Evolutionary conservation across 139 green algal genomes (phyloP), one percentile per base, ranked within the genome.

Genomic region (Micractinium sp.): DNA sequence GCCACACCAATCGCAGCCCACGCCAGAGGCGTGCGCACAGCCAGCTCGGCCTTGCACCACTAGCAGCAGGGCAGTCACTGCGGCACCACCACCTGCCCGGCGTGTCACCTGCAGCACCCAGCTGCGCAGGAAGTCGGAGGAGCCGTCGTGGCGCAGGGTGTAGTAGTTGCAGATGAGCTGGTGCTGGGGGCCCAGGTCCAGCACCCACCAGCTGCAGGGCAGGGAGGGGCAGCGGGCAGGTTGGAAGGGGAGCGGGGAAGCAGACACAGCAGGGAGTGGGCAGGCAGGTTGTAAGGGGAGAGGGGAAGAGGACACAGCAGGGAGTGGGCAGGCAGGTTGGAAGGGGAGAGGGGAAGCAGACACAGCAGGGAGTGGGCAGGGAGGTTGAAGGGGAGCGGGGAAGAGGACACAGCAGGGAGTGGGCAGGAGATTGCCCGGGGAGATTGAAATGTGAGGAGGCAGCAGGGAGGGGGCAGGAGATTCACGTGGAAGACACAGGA

Each of bases 91-190:
- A 81, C 18, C 35, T 67, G 66, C 18, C 29, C 1, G 2, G 66
- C 31, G 66, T n/a, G n/a, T 25, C 63, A 95, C 95, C 93, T 98
- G 95, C 92, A 99, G 90, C 67, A 92, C 91, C 96, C 96, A 99
- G 91, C 80, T 91, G 29, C 96, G 92, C 29, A 92, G 88, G 80
- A 94, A 99, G 84, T 97, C 95, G 19, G 76, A 56, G 3, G 94
- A 97, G 67, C 89, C 96, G 89, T 99, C 96, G 73, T 96, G 93
- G 0, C 96, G 92, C 69, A 99, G 88, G 12, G 95, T 96, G 95
- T 98, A 98, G 91, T 96, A 95, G 80, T 96, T 98, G 92, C 92
- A 93, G 38, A 92, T 77, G 29, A 98, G 94, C 19, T 77, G 81
- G 90, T 96, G 93, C 36, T 41, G 23, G 3, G 92, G 63, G 13